phyloP scores from a whole-genome alignment of 345 rosid genomes.

The Ceriops tagal region DNA sequence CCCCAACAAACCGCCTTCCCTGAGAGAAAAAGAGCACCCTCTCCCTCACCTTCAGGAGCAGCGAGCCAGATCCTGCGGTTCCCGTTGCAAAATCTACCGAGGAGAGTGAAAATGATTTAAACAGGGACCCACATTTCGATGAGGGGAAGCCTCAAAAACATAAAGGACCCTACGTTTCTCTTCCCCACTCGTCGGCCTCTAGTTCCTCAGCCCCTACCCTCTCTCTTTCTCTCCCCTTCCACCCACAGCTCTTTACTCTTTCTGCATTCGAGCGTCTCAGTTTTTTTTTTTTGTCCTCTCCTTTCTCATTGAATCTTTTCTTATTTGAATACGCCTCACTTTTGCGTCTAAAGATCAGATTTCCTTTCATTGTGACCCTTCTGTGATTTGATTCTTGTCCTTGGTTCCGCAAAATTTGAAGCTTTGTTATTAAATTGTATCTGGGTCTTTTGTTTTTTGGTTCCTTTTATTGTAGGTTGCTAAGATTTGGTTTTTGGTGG shows the following conservation, averaged over 20 bases:
- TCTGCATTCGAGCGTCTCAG: background rate
- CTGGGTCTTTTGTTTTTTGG: background rate
- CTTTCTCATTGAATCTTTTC: too few species aligned
- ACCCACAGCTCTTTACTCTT: background rate
- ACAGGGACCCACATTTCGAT: background rate
- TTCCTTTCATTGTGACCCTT: background rate
- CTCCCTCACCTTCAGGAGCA: too few species aligned
- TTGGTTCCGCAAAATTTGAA: slow-evolving; percentile 6
- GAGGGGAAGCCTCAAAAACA: background rate
- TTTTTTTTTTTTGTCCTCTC: background rate
- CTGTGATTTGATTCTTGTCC: background rate
- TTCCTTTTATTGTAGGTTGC: background rate
- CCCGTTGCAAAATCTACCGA: too few species aligned
- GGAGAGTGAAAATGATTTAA: too few species aligned
- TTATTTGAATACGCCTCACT: too few species aligned
- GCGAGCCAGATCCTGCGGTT: too few species aligned
- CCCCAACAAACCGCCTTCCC: too few species aligned
- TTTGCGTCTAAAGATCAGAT: background rate
- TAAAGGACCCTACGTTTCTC: background rate
- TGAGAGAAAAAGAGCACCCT: too few species aligned
- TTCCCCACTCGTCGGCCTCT: background rate
- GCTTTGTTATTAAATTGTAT: background rate
- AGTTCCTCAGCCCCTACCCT: background rate
- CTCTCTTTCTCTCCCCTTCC: background rate
- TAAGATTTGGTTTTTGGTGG: background rate